Evolutionary conservation across 2,329 filamentous ascomycete species (phyloP).

Genomic region (Fusarium caatingaense): DNA sequence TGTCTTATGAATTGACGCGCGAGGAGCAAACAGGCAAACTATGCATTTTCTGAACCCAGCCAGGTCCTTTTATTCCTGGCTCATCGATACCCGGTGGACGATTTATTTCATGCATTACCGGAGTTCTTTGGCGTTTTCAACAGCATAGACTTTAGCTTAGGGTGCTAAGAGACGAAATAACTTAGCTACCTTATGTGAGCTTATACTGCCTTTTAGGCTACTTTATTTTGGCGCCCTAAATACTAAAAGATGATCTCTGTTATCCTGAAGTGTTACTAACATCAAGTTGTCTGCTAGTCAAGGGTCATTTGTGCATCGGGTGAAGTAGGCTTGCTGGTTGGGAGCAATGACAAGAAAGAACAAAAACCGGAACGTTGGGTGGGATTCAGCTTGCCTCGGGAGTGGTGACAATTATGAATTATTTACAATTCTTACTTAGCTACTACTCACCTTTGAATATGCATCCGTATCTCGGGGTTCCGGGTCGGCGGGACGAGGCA

Average conservation of each 20-base stretch:
- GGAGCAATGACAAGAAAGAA: conserved; percentile 14
- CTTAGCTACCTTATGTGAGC: neutral
- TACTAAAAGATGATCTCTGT: neutral
- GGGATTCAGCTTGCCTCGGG: conserved; percentile 33
- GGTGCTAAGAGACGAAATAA: neutral
- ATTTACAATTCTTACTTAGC: conserved; percentile 9
- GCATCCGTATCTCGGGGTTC: conserved; percentile 43
- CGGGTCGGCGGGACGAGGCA: conserved; percentile 41
- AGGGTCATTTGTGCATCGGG: conserved; percentile 5
- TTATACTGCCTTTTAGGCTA: neutral
- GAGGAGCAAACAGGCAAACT: conserved; percentile 52
- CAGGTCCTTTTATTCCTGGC: conserved; percentile 17
- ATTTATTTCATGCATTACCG: conserved; percentile 3
- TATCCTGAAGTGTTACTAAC: too few species aligned
- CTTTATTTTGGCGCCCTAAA: neutral
- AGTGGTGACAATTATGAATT: conserved; percentile 47
- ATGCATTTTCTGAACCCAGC: conserved; percentile 50
- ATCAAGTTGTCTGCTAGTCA: neutral
- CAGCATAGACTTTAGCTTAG: neutral
- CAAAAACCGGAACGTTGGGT: conserved; percentile 16
- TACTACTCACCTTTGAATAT: conserved; percentile 4
- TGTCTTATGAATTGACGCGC: conserved; percentile 74
- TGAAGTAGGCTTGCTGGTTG: conserved; percentile 10
- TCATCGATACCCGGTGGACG: conserved; percentile 34
- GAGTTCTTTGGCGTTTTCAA: conserved; percentile 21